phyloP scores from a whole-genome alignment of 192 early-diverging fungal genomes.

The Entomortierella lignicola region DNA sequence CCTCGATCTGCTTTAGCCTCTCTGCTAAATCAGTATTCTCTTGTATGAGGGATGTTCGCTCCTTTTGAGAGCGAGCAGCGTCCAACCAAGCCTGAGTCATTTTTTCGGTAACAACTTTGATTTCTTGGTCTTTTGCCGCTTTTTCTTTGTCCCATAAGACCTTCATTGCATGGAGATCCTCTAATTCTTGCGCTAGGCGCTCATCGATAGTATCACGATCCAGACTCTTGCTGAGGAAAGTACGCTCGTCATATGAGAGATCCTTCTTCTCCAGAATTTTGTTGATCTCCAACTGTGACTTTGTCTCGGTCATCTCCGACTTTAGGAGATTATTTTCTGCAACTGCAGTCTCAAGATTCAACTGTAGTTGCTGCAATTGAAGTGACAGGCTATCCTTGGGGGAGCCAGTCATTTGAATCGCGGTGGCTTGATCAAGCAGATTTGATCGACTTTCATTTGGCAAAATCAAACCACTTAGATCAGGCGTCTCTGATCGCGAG shows the following conservation, averaged over 20 bases:
- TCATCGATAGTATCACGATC: constrained; percentile 22
- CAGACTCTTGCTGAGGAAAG: constrained; percentile 27
- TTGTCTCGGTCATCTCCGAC: constrained; percentile 72
- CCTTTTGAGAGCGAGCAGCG: constrained; percentile 50
- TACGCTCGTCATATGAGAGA: constrained; percentile 39
- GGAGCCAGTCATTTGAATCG: constrained; percentile 26
- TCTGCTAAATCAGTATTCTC: constrained; percentile 41
- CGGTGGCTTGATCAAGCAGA: constrained; percentile 36
- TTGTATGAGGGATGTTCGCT: constrained; percentile 32
- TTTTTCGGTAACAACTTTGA: constrained; percentile 45
- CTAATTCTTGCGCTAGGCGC: constrained; percentile 42
- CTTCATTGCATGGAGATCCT: constrained; percentile 42
- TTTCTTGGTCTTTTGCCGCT: constrained; percentile 51
- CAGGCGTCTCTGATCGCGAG: constrained; percentile 41
- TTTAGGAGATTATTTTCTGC: constrained; percentile 79
- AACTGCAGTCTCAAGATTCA: constrained; percentile 74
- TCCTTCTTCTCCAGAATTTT: constrained; percentile 53
- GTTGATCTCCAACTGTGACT: constrained; percentile 59
- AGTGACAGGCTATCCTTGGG: constrained; percentile 25
- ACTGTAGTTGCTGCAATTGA: constrained; percentile 68
- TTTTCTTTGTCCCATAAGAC: constrained; percentile 49
- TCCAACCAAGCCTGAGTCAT: constrained; percentile 55
- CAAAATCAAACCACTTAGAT: constrained; percentile 13
- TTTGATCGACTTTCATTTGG: constrained; percentile 35
- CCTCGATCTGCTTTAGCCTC: constrained; percentile 32